A percentile compares a stretch with the other conserved stretches of the same genome.
These are phyloP conservation scores for Centella asiatica DNA, from an alignment of 129 eudicot species.

Conservation along the genomic window DNA sequence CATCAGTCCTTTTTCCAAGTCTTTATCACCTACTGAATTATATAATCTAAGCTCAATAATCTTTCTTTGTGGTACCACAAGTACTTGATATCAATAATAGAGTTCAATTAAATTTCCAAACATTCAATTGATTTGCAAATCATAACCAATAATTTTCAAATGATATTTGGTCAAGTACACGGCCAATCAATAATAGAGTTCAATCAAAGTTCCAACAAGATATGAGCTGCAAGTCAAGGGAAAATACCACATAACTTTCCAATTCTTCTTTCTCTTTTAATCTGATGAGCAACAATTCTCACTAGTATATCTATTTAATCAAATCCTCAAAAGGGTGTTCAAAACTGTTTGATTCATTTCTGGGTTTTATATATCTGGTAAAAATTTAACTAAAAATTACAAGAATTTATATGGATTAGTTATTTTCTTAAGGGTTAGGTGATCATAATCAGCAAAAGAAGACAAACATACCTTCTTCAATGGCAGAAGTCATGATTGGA, in stretches of 20 bases:
- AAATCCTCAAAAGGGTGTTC: not conserved
- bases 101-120: not conserved
- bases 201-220: too few species aligned
- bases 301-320: too few species aligned
- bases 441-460: too few species aligned
- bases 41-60: too few species aligned
- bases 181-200: too few species aligned
- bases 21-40: conserved; percentile 16
- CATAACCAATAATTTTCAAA: too few species aligned
- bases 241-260: not conserved
- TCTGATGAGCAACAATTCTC: not conserved
- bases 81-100: conserved; percentile 1
- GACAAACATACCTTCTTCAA: conserved; percentile 23
- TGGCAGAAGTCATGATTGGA: conserved; percentile 32
- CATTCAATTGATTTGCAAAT: too few species aligned
- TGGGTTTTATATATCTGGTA: not conserved
- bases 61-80: too few species aligned
- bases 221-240: not conserved
- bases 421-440: too few species aligned
- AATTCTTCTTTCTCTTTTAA: not conserved
- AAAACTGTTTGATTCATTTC: too few species aligned
- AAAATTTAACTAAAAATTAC: too few species aligned
- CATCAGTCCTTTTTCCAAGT: conserved; percentile 37
- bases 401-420: not conserved
- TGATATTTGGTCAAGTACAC: too few species aligned